phyloP scores from a whole-genome alignment of 768 basidiomycete genomes.

The Saitozyma sp. region DNA sequence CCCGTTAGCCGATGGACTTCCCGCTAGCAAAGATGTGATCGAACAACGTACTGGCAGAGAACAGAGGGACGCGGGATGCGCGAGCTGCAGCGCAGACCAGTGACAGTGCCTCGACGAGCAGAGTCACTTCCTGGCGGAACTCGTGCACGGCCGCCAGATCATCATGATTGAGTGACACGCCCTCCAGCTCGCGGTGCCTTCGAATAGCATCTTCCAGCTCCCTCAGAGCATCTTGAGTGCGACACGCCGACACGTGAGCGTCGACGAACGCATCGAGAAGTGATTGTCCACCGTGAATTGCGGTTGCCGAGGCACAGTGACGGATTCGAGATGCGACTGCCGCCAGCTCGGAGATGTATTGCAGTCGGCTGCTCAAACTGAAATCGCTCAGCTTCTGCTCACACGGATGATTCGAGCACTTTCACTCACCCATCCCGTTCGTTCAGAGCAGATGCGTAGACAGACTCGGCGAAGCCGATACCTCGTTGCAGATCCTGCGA shows the following conservation, averaged over 20 bases:
- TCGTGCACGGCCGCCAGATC: slow-evolving; percentile 25
- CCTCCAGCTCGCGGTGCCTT: slow-evolving; percentile 31
- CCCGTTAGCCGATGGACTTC: too few relatives aligned
- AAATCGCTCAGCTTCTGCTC: too few relatives aligned
- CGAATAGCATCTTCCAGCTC: slow-evolving; percentile 33
- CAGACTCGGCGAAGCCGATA: slow-evolving; percentile 73
- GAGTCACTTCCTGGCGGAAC: slow-evolving; percentile 16
- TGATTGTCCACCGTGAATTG: slow-evolving; percentile 18
- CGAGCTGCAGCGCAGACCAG: slow-evolving; percentile 3
- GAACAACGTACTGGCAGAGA: slow-evolving; percentile 23
- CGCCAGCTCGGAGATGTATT: too few relatives aligned
- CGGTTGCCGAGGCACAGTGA: slow-evolving; percentile 14
- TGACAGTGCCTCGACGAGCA: slow-evolving; percentile 14
- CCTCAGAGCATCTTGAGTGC: slow-evolving; percentile 15
- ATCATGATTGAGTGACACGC: slow-evolving; percentile 1
- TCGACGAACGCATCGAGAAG: slow-evolving; percentile 3
- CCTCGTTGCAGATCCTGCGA: slow-evolving; percentile 86
- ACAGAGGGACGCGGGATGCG: slow-evolving; percentile 14
- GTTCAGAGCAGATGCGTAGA: slow-evolving; percentile 67
- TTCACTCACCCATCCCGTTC: slow-evolving; percentile 64
- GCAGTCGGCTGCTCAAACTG: too few relatives aligned
- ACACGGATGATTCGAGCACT: too few relatives aligned
- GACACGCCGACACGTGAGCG: slow-evolving; percentile 1
- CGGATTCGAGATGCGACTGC: slow-evolving; percentile 6
- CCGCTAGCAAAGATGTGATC: too few relatives aligned